Evolutionary conservation across 2,329 filamentous ascomycete genomes (phyloP), one percentile per base, ranked within the genome.

Genomic region (Penicillium verrucosum): DNA sequence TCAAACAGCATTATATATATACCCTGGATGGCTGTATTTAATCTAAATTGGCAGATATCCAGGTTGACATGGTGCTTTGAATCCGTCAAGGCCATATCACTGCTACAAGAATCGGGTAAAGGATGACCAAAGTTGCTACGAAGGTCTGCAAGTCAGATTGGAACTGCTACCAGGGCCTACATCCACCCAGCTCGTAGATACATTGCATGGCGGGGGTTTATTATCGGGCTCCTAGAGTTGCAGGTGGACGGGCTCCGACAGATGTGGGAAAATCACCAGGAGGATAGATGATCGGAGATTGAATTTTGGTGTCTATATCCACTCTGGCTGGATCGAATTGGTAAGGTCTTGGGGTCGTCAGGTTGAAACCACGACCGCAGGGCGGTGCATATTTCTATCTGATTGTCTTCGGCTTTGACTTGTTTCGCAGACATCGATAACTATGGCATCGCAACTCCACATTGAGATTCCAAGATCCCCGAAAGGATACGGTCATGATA

Each of bases 301-400:
- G 40, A 43, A 46, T 52, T 43, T 16, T 16, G 30, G 44, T 46
- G 44, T 34, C 30, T 51, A 30, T 44, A 32, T 55, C 40, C 46
- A 55, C 40, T 23, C n/a, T 23, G 8, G 23, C 27, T 42, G 27
- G 25, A 27, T 51, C 46, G 36, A 21, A 27, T 56, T 52, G 48
- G 48, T 41, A 56, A 34, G 41, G 32, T 27, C 41, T 27, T 23
- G 5, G 14, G 14, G 41, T 32, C 34, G 40, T 25, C 16, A 38
- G 27, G 16, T 46, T 27, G 25, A 41, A 32, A 36, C 23, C 38
- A 29, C 12, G 37, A 37, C 37, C 14, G 37, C 27, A 53, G 51
- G 18, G 42, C 32, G 41, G 21, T 36, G 45, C 45, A 36, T 43
- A 32, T 41, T 29, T 41, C 23, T 50, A 41, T 51, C 23, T 37